Evolutionary conservation across 805 yeast species (phyloP), one percentile per base, ranked within the genome.

Genomic region (Grigorovia transvaalensis): DNA sequence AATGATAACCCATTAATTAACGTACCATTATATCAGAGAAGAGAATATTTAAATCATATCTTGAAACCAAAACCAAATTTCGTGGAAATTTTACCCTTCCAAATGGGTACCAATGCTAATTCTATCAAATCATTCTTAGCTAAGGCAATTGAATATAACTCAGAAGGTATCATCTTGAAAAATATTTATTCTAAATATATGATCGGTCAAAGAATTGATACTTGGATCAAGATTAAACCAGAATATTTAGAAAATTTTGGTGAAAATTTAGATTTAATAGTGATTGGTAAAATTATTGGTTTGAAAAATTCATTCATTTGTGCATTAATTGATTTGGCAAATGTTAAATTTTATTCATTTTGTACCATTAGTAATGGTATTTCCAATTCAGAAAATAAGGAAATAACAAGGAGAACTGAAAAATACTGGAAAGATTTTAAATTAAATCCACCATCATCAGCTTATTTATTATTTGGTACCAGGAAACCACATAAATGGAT

Each of bases 191-290:
- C 85, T 1, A 68, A 64, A 15, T 91, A 91, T 63, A 63, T 68
- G 2, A 74, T 85, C 15, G 87, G 80, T n/a, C 76, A 75, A 38
- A 70, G 88, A 48, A 74, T 75, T 45, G 77, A 76, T 17, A 68
- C 74, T n/a, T 91, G 97, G 96, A 71, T 88, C 15, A 91, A 91
- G 61, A 78, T 91, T 1, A 91, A 91, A 64, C 98, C 98, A 0
- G 96, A 90, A 58, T 90, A 89, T 62, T 71, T 89, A 50, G 84
- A 81, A 51, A 88, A 84, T 53, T 85, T 85, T 65, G 96, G 96
- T 9, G 96, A 89, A 56, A 85, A 86, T 59, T 71, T 89, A 55
- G 98, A 91, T 65, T 64, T 89, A 47, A 72, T 82, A 2, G 78
- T 91, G 0, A 81, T 90, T 52, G 99, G 97, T 0, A 84, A 82